Base-by-base conservation (phyloP, 2,329 filamentous ascomycete species). In the Colletotrichum karsti region DNA sequence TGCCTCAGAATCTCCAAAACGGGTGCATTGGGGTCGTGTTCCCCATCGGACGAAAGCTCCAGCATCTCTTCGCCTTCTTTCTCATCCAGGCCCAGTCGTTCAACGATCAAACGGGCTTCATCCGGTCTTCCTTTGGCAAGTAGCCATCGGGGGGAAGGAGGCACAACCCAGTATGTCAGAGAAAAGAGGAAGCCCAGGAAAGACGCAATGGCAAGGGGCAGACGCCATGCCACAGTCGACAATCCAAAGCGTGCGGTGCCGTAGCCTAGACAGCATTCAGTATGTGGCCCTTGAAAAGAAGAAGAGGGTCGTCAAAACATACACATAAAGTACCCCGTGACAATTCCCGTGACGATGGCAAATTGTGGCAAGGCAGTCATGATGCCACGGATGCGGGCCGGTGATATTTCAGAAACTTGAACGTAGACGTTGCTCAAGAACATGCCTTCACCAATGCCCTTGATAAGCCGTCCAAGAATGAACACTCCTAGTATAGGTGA, bases 361-460 rank as follows among this genome's bases (percentile, higher is more conserved):
- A 90, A 78, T 70, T 90, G 87, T 1, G 87, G 85, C 1, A 84
- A 74, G 0, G 87, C 84, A 0, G 85, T 84, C 64, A 90, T 77
- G 4, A 82, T 77, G 2, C 87, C 88, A 24, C 88, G 80, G 13
- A 81, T 75, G 1, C 79, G 78, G 0, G 84, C 79, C 0, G 88
- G 88, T 0, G 87, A 84, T 39, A 91, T 89, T 72, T 91, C 89
- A 20, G 86, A 87, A 7, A 90, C 84, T 70, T 90, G 85, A 5
- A 83, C 82, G 51, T 76, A 80, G 4, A 88, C 82, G 3, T 82
- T 86, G 12, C 85, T 84, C 9, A 90, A 72, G 63, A 84, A 89
- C 1, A 90, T 73, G 0, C 88, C 88, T 64, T 90, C 83, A 0
- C 89, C 89, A 3, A 89, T 74, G 0, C 89, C 88, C 41, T 85